Base-by-base conservation (phyloP, 768 basidiomycete species). In the Mycena metata region DNA sequence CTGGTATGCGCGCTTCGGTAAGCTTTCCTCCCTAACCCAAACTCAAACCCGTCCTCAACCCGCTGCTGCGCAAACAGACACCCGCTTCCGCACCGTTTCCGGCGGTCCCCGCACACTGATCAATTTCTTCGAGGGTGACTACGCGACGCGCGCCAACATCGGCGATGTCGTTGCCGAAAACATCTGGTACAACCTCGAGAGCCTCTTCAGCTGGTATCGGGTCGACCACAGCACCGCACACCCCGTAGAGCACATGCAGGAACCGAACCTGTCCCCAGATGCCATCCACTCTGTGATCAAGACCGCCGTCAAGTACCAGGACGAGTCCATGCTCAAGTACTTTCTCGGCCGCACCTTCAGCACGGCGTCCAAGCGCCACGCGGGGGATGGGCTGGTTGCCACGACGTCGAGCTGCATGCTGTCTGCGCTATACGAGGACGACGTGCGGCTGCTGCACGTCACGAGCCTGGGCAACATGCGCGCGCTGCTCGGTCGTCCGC, bases 381-480 rank as follows among this genome's bases (percentile, higher is more conserved):
- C 65, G 0, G 13, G 23, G 6, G 60, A 70, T 24, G 61, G 46
- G 13, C 50, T 67, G 33, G 15, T 46, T 9, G 62, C 52, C 0
- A 55, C 62, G 0, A 10, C 61, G 6, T 15, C 66, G 3, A 64
- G 61, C 57, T 61, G 45, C 10, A 46, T 70, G 19, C 19, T 70
- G 3, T 64, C 66, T 15, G 74, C 78, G 19, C 76, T 81, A 64
- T 85, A 83, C 61, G 83, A 85, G 47, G 76, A 75, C 15, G 73
- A 77, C 30, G 72, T 74, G 12, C 76, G 79, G 12, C 69, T 75
- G 0, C 78, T 86, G 7, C 79, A 79, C 58, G 66, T 83, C 26
- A 82, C 81, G 3, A 72, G 79, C 33, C 78, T 83, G 8, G 84
- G 84, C 2, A 80, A 85, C 70, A 79, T 78, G 35, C 82, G 84